Evolutionary conservation across 371 early-diverging fungal species (phyloP).

Genomic region (Apophysomyces ossiformis): DNA sequence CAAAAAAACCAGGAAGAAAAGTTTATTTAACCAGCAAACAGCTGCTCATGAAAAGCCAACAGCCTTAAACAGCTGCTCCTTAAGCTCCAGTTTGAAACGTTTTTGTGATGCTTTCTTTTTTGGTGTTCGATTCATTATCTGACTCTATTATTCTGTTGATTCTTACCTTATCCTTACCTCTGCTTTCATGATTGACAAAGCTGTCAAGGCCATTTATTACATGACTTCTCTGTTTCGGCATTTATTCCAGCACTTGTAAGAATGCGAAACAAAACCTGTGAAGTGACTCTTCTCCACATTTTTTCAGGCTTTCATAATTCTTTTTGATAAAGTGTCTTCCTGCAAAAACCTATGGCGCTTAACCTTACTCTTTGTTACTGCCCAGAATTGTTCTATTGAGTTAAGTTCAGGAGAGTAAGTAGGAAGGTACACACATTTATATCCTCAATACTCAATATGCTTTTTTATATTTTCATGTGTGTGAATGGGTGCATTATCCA

Average conservation of each 20-base stretch:
- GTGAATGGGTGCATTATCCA: not conserved
- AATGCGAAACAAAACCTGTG: not conserved
- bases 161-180: not conserved
- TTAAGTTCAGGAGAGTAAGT: too few species aligned
- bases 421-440: too few species aligned
- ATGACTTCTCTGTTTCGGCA: too few species aligned
- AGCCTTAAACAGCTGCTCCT: too few species aligned
- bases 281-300: not conserved
- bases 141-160: not conserved
- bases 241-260: not conserved
- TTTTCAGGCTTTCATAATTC: not conserved
- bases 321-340: slow-evolving; percentile 1
- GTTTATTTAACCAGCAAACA: too few species aligned
- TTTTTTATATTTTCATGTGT: too few species aligned
- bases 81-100: not conserved
- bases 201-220: too few species aligned
- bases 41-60: slow-evolving; percentile 10
- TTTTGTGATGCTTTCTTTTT: not conserved
- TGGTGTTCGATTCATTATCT: slow-evolving; percentile 10
- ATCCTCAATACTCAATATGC: too few species aligned
- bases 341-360: not conserved
- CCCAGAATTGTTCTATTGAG: too few species aligned
- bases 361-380: not conserved
- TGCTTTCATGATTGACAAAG: not conserved
- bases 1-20: too few species aligned